phyloP scores from a whole-genome alignment of 257 asterid genomes.

The Ballota nigra region DNA sequence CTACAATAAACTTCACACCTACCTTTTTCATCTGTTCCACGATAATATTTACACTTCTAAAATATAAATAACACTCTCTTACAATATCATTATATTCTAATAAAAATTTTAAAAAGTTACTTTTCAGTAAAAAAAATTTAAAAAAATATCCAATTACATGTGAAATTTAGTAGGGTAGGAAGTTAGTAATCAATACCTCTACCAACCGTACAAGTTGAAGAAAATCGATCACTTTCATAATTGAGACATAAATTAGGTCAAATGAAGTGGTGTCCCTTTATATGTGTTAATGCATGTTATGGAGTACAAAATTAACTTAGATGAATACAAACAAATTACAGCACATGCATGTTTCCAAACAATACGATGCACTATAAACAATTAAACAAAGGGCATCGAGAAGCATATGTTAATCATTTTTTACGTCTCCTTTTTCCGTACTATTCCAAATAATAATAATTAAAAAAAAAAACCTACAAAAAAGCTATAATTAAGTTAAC shows the following conservation, averaged over 20 bases:
- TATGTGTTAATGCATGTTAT: not conserved
- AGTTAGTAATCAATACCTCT: too few species aligned
- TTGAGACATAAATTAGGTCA: not conserved
- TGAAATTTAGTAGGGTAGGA: too few species aligned
- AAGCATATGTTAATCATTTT: not conserved
- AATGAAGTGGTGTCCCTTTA: not conserved
- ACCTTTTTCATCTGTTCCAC: too few species aligned
- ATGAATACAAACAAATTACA: not conserved
- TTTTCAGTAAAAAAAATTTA: too few species aligned
- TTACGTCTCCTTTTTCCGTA: not conserved
- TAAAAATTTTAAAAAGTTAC: too few species aligned
- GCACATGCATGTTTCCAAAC: not conserved
- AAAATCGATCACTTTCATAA: not conserved
- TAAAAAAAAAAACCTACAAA: too few species aligned
- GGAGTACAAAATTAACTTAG: not conserved
- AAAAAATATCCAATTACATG: too few species aligned
- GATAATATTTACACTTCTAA: too few species aligned
- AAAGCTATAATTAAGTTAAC: not conserved
- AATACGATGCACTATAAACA: not conserved
- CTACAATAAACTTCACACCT: too few species aligned
- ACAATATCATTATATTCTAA: too few species aligned
- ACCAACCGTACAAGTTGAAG: too few species aligned
- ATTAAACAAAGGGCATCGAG: not conserved
- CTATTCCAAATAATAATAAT: not conserved
- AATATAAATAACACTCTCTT: too few species aligned